phyloP scores from a whole-genome alignment of 805 yeast species.

The Tetrapisispora arboricola region DNA sequence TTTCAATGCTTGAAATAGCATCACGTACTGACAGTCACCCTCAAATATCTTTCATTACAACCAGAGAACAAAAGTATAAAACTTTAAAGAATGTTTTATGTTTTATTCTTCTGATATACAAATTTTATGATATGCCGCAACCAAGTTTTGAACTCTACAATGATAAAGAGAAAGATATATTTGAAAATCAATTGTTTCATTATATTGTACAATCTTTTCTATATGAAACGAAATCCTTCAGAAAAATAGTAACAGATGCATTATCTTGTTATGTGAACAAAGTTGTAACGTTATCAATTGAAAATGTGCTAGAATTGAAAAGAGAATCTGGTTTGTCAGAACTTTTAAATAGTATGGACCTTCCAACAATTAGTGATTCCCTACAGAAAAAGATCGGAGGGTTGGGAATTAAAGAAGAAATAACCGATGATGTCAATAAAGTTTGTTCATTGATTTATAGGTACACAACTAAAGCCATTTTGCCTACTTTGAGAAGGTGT shows the following conservation, averaged over 20 bases:
- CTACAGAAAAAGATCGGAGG: neutral
- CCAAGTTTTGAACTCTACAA: constrained; percentile 10
- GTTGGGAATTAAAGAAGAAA: neutral
- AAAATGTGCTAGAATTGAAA: constrained; percentile 6
- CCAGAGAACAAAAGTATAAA: constrained; percentile 33
- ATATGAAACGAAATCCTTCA: constrained; percentile 13
- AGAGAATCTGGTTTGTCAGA: too few relatives aligned
- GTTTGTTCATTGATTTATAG: constrained; percentile 16
- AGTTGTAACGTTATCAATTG: constrained; percentile 11
- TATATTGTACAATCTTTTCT: constrained; percentile 16
- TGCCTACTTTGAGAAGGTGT: constrained; percentile 25
- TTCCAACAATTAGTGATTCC: constrained; percentile 3
- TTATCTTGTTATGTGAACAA: constrained; percentile 11
- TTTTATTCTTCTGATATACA: constrained; percentile 16
- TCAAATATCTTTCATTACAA: constrained; percentile 24
- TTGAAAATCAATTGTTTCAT: constrained; percentile 24
- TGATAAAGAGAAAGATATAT: constrained; percentile 8
- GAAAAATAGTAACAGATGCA: constrained; percentile 12
- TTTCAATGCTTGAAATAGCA: constrained; percentile 50
- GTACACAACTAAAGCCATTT: constrained; percentile 13
- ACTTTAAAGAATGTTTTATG: constrained; percentile 26
- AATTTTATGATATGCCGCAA: constrained; percentile 17
- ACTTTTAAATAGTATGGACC: constrained; percentile 4
- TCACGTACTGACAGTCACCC: constrained; percentile 38
- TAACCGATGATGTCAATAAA: neutral